Base-by-base conservation (phyloP, 23 red algal species). In the Gracilaria gracilis region DNA sequence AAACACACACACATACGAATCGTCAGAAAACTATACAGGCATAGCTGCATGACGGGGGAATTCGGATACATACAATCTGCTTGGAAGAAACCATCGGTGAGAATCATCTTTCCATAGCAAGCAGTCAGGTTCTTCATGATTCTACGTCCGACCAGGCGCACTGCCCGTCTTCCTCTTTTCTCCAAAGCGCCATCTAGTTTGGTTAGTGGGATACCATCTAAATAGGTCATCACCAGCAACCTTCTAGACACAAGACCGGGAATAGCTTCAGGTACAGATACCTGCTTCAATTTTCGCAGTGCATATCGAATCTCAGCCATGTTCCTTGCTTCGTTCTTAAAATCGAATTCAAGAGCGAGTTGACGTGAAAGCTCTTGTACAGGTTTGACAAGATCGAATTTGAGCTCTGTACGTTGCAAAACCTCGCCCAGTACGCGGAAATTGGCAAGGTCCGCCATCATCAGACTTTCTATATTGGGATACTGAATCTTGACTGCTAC, bases 41-140 rank as follows among this genome's bases (percentile, higher is more conserved):
- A 28, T n/a, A 42, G 23, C 1, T 19, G 37, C 37, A 40, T 14
- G 14, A 55, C 51, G 17, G 16, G 16, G 16, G 38, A 50, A 28
- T 4, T 29, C 17, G 12, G 61, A 24, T 0, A 79, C 85, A 7
- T 77, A 89, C 90, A 92, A 65, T 99, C 97, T 20, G 97, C 97
- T 80, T 99, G 97, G 57, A 96, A 94, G 71, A 96, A 93, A 15
- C 90, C 90, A 40, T 86, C 84, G 27, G 62, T 92, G 29, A 99
- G 83, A 38, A 99, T 81, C 93, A 98, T 98, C 38, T 80, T 88
- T 9, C 95, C 95, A 51, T 98, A 98, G 50, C 86, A 88, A 23
- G 46, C 73, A 48, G 85, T 66, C 35, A 98, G 74, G 64, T 79
- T 88, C 33, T 78, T 54, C 78, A 94, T n/a, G 34, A 98, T 61